Evolutionary conservation across 331 rosid species (phyloP).

Genomic region (Phaseolus coccineus): DNA sequence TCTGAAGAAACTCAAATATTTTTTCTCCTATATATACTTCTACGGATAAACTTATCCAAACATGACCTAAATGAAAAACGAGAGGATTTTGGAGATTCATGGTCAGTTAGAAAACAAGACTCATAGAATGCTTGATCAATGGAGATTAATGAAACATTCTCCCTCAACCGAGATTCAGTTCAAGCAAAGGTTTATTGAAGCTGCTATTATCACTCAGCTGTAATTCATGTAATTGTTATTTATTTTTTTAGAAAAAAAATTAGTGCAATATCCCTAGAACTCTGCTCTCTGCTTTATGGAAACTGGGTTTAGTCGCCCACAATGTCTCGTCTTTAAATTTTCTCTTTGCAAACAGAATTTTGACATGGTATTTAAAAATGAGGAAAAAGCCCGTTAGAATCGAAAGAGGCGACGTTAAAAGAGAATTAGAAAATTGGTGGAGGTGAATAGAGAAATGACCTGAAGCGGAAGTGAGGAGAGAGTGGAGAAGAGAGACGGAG

Average conservation of each 20-base stretch:
- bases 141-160: neutral
- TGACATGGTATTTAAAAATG: too few relatives aligned
- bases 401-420: too few relatives aligned
- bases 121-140: neutral
- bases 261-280: neutral
- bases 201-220: neutral
- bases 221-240: neutral
- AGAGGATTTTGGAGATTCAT: neutral
- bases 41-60: neutral
- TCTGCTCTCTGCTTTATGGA: neutral
- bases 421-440: too few relatives aligned
- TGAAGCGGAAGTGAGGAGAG: constrained; percentile 78
- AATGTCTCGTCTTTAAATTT: too few relatives aligned
- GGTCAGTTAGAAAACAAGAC: constrained; percentile 15
- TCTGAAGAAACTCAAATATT: neutral
- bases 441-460: constrained; percentile 49
- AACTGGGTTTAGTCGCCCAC: too few relatives aligned
- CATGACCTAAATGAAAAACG: neutral
- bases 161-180: neutral
- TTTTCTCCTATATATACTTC: neutral
- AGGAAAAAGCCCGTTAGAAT: too few relatives aligned
- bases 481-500: constrained; percentile 88
- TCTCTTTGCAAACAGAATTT: too few relatives aligned
- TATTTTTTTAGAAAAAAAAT: too few relatives aligned
- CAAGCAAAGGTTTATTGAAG: constrained; percentile 8